A percentile compares a stretch with the other conserved stretches of the same genome.
Evolutionary conservation across 2,329 filamentous ascomycete genomes (phyloP).

Genomic region (Pseudopithomyces chartarum): DNA sequence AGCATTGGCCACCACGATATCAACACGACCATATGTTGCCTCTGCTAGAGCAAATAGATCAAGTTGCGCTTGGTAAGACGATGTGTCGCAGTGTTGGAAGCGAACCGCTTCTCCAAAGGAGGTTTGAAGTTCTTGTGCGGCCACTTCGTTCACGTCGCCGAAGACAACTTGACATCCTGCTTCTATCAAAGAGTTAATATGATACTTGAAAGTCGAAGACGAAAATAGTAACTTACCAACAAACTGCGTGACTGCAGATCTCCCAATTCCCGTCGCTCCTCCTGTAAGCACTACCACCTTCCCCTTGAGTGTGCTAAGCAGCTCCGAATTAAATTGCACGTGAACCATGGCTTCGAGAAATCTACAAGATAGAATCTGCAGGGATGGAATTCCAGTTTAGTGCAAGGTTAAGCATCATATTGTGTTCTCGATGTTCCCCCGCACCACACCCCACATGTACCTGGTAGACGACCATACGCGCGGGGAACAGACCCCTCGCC

Average conservation of each 20-base stretch:
- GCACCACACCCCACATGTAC: constrained; percentile 6
- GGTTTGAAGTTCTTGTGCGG: constrained; percentile 13
- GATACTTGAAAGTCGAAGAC: not conserved
- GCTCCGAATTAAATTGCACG: constrained; percentile 22
- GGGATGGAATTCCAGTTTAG: not conserved
- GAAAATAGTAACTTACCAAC: constrained; percentile 14
- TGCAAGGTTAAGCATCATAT: not conserved
- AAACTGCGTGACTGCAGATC: constrained; percentile 21
- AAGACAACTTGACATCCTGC: constrained; percentile 26
- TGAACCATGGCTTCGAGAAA: constrained; percentile 17
- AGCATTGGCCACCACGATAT: constrained; percentile 24
- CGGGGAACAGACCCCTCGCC: not conserved
- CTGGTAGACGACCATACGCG: not conserved
- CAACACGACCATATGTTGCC: constrained; percentile 13
- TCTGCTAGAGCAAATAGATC: constrained; percentile 20
- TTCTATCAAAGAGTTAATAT: constrained; percentile 11
- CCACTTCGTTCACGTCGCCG: constrained; percentile 23
- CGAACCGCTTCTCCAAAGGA: constrained; percentile 15
- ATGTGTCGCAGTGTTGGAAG: constrained; percentile 23
- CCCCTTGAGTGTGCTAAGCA: constrained; percentile 16
- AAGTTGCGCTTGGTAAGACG: constrained; percentile 20
- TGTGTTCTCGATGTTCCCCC: not conserved
- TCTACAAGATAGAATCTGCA: not conserved
- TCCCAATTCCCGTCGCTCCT: constrained; percentile 27
- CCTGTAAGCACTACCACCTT: constrained; percentile 28